phyloP scores from a whole-genome alignment of 768 basidiomycete genomes.

The Melanogaster broomeanus region DNA sequence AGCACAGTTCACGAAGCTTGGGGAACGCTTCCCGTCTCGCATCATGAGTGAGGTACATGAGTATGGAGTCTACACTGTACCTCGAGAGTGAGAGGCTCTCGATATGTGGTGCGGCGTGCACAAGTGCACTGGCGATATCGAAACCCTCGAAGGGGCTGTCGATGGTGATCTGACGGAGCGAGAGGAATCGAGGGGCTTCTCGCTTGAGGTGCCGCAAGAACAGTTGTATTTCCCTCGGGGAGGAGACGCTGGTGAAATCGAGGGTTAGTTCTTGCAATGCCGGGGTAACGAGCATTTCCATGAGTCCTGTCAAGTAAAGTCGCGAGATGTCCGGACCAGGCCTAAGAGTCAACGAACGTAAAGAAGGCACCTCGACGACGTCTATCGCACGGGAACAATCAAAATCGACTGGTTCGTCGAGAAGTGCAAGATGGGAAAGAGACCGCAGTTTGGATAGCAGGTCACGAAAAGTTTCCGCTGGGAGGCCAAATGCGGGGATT shows the following conservation, averaged over 20 bases:
- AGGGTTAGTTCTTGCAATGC: conserved; percentile 23
- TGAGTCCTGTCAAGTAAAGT: conserved; percentile 23
- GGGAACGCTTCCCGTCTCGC: conserved; percentile 28
- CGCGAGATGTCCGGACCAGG: conserved; percentile 32
- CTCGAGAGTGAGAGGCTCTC: conserved; percentile 27
- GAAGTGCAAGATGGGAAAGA: conserved; percentile 24
- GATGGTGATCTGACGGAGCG: conserved; percentile 21
- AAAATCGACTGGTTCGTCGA: conserved; percentile 31
- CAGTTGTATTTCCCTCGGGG: conserved; percentile 29
- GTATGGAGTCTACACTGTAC: conserved; percentile 20
- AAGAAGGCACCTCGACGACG: conserved; percentile 16
- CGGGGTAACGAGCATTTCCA: conserved; percentile 26
- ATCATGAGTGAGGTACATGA: conserved; percentile 27
- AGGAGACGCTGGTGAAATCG: conserved; percentile 25
- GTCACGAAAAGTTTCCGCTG: conserved; percentile 18
- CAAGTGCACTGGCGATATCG: conserved; percentile 23
- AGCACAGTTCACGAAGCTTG: conserved; percentile 15
- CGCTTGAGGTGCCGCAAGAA: conserved; percentile 30
- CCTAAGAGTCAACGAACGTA: conserved; percentile 20
- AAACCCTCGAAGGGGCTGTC: conserved; percentile 25
- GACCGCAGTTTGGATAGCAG: conserved; percentile 22
- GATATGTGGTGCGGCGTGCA: conserved; percentile 25
- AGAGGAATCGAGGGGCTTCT: conserved; percentile 25
- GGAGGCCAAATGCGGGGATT: conserved; percentile 21
- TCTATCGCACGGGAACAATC: conserved; percentile 9